Percentiles rank a stretch among this genome's conserved stretches.
These are phyloP conservation scores for Phytophthora tubulina DNA, from an alignment of 352 stramenopile species.

Conservation along the genomic window DNA sequence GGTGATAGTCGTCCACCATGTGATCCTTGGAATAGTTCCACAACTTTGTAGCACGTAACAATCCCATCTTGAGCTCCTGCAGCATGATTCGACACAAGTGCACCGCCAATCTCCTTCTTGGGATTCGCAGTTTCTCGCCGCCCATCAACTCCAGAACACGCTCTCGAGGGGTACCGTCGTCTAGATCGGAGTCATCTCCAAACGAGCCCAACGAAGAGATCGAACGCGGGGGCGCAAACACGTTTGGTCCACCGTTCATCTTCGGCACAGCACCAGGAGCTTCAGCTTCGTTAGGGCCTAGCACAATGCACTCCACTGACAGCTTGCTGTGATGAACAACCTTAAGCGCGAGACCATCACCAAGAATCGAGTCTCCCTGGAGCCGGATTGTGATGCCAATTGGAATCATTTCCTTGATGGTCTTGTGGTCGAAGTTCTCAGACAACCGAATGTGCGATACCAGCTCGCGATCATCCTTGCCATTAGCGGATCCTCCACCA, in stretches of 20 bases:
- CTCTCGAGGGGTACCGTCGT: conserved; percentile 48
- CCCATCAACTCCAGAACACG: conserved; percentile 83
- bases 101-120: conserved; percentile 72
- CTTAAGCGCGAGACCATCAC: conserved; percentile 78
- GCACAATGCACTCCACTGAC: conserved; percentile 86
- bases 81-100: conserved; percentile 76
- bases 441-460: conserved; percentile 86
- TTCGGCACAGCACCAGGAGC: conserved; percentile 12
- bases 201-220: conserved; percentile 56
- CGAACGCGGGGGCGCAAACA: conserved; percentile 45
- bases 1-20: conserved; percentile 87
- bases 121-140: conserved; percentile 86
- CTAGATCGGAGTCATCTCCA: conserved; percentile 43
- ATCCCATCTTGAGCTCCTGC: conserved; percentile 76
- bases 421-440: conserved; percentile 92
- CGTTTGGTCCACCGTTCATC: conserved; percentile 15
- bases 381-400: conserved; percentile 86
- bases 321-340: conserved; percentile 87
- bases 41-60: conserved; percentile 84
- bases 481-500: conserved; percentile 18
- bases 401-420: conserved; percentile 91
- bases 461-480: conserved; percentile 52
- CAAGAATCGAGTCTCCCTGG: conserved; percentile 81
- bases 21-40: conserved; percentile 85
- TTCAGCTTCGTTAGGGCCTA: conserved; percentile 58